Conservation (phyloP, 768 basidiomycete genomes). For the Pleurotus citrinopileatus region DNA sequence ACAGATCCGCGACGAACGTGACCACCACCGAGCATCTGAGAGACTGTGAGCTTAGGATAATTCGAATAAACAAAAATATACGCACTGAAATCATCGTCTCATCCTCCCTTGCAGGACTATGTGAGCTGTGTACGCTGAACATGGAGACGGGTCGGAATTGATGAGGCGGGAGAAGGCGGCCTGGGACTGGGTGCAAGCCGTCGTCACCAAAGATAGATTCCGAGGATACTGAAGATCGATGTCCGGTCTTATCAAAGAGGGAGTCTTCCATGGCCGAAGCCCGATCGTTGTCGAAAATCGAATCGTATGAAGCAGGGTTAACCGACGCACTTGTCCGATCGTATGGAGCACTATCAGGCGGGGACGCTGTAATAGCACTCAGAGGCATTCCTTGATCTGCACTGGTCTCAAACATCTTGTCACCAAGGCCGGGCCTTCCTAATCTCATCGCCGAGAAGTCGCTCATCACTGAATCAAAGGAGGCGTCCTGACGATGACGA, state of each 20-base stretch:
- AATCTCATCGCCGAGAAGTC: constrained; percentile 57
- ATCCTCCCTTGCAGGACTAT: constrained; percentile 60
- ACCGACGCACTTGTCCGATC: constrained; percentile 21
- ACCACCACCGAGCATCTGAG: constrained; percentile 77
- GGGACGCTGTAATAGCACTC: constrained; percentile 64
- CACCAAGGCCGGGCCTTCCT: constrained; percentile 72
- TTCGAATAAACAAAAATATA: constrained; percentile 1
- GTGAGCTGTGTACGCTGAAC: constrained; percentile 46
- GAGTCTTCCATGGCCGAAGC: constrained; percentile 46
- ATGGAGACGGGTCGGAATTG: constrained; percentile 68
- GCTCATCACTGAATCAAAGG: constrained; percentile 65
- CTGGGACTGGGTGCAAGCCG: constrained; percentile 27
- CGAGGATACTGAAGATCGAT: constrained; percentile 46
- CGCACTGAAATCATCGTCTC: constrained; percentile 82
- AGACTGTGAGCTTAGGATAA: constrained; percentile 9
- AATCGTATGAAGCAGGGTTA: constrained; percentile 54
- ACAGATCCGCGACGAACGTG: constrained; percentile 69
- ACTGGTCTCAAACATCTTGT: constrained; percentile 80
- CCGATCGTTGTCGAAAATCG: constrained; percentile 56
- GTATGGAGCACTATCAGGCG: constrained; percentile 39
- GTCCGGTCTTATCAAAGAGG: constrained; percentile 61
- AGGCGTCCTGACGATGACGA: constrained; percentile 52
- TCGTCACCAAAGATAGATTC: constrained; percentile 65
- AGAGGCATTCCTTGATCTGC: constrained; percentile 52
- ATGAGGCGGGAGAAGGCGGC: constrained; percentile 37